Conservation (phyloP, 1,284 basidiomycete species). For the Cystobasidium sp. region DNA sequence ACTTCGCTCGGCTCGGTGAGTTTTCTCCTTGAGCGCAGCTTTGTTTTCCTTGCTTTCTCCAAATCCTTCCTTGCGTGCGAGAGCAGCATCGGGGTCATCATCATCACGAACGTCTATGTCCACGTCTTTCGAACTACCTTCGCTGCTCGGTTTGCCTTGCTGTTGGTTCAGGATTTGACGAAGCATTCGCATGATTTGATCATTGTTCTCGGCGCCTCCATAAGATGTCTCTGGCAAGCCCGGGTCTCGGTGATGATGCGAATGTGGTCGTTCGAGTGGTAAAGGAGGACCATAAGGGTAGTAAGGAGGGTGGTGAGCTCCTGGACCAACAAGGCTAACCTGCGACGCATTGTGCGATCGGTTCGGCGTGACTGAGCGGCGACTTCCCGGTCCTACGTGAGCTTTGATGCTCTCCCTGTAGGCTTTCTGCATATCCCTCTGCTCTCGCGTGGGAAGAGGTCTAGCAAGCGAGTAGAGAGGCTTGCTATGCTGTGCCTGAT, state of each 20-base stretch:
- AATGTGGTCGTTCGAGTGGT: background rate
- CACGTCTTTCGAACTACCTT: background rate
- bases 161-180: constrained; percentile 16
- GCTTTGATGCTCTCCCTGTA: constrained; percentile 27
- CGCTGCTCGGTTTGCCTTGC: constrained; percentile 3
- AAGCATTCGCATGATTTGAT: constrained; percentile 31
- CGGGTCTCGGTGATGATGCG: background rate
- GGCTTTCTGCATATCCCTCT: constrained; percentile 31
- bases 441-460: constrained; percentile 38
- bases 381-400: constrained; percentile 1
- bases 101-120: constrained; percentile 2
- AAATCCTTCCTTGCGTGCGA: constrained; percentile 31
- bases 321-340: constrained; percentile 26
- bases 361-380: background rate
- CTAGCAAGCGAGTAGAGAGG: constrained; percentile 41
- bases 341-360: background rate
- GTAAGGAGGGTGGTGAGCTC: constrained; percentile 29
- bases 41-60: constrained; percentile 14
- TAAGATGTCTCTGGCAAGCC: background rate
- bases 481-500: constrained; percentile 19
- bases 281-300: background rate
- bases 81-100: constrained; percentile 20
- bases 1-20: constrained; percentile 22
- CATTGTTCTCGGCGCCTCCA: background rate
- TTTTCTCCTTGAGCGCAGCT: background rate